Evolutionary conservation across 441 rosid genomes (phyloP).

Genomic region (Pelargonium australe): DNA sequence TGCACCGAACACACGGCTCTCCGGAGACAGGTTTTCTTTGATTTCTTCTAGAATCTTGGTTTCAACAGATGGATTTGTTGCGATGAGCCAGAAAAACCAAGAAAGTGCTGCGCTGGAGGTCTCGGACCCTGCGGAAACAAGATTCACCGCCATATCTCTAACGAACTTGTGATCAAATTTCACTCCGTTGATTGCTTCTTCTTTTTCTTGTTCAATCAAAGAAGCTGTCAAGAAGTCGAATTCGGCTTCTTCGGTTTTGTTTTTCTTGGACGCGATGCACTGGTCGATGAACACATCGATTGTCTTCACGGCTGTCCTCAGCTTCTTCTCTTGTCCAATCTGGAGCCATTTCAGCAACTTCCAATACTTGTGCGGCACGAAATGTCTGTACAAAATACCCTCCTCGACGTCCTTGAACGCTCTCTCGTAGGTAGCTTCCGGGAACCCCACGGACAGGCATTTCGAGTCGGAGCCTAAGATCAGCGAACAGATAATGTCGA

Average conservation of each 20-base stretch:
- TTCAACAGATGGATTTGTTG: constrained; percentile 16
- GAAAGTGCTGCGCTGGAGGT: constrained; percentile 16
- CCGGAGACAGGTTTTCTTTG: not conserved
- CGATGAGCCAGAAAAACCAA: constrained; percentile 28
- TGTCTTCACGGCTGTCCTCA: constrained; percentile 9
- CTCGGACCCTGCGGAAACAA: constrained; percentile 24
- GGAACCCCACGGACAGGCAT: constrained; percentile 20
- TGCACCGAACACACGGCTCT: not conserved
- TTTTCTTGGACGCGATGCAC: constrained; percentile 7
- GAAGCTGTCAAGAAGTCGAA: constrained; percentile 18
- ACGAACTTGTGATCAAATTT: constrained; percentile 12
- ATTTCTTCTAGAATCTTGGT: constrained; percentile 24
- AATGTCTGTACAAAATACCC: constrained; percentile 13
- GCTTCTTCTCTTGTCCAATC: constrained; percentile 28
- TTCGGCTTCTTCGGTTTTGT: constrained; percentile 3
- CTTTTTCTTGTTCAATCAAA: not conserved
- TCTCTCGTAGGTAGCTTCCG: not conserved
- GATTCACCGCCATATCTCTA: constrained; percentile 17
- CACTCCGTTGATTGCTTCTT: not conserved
- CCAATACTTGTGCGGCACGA: constrained; percentile 20
- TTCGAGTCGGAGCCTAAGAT: constrained; percentile 18
- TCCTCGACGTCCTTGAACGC: constrained; percentile 14
- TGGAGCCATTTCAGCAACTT: constrained; percentile 29
- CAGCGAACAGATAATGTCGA: constrained; percentile 16
- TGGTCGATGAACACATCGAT: not conserved